These are phyloP conservation scores for Mariannaea elegans DNA, from an alignment of 2,329 filamentous ascomycete species.

Conservation along the genomic window DNA sequence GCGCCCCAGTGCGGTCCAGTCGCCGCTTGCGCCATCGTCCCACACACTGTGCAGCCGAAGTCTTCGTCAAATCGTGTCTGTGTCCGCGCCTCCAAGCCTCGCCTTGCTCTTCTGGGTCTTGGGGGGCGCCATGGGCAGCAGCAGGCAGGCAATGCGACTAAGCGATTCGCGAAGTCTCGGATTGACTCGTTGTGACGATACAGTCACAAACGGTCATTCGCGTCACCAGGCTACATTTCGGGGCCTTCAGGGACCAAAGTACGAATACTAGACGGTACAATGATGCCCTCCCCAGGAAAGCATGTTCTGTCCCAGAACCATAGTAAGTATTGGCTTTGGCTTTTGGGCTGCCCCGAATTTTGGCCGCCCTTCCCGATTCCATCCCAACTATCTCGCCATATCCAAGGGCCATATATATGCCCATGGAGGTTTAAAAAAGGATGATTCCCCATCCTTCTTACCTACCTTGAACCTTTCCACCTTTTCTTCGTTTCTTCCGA, in stretches of 20 bases:
- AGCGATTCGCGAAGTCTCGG: constrained; percentile 25
- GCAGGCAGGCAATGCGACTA: constrained; percentile 20
- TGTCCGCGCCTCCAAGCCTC: constrained; percentile 40
- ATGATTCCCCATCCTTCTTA: constrained; percentile 3
- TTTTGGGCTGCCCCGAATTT: constrained; percentile 16
- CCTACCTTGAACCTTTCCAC: neutral
- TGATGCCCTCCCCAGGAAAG: neutral
- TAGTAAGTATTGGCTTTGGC: neutral
- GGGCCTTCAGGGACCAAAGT: constrained; percentile 3
- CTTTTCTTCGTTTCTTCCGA: neutral
- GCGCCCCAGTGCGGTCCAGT: constrained; percentile 37
- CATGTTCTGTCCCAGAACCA: neutral
- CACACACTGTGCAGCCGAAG: constrained; percentile 43
- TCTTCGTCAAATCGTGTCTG: constrained; percentile 36
- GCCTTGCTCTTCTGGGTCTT: constrained; percentile 37
- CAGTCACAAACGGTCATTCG: constrained; percentile 14
- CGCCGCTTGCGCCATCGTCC: constrained; percentile 43
- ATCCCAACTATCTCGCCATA: constrained; percentile 19
- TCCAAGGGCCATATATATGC: constrained; percentile 2
- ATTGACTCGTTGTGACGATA: constrained; percentile 20
- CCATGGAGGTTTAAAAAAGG: constrained; percentile 11
- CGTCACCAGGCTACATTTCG: neutral
- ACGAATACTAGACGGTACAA: neutral
- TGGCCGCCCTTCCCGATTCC: constrained; percentile 18
- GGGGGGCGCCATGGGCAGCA: constrained; percentile 15